phyloP scores from a whole-genome alignment of 2,329 filamentous ascomycete species.

The Lasiodiplodia gonubiensis region DNA sequence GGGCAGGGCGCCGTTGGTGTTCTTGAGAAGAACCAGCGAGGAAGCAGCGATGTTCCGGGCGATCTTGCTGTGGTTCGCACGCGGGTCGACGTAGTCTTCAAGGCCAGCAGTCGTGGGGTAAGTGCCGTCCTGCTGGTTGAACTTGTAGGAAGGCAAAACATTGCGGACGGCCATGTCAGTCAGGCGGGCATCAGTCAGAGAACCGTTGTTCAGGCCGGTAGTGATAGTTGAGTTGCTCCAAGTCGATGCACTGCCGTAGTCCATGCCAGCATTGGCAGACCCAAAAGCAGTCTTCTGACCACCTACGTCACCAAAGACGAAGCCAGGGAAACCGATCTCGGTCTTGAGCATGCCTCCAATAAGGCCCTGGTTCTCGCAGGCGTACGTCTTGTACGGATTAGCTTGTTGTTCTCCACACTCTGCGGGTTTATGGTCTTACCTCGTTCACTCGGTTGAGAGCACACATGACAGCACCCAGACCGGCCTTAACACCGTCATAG shows the following conservation, averaged over 20 bases:
- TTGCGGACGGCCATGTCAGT: conserved; percentile 56
- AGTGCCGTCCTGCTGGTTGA: conserved; percentile 51
- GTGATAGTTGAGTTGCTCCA: conserved; percentile 42
- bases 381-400: conserved; percentile 43
- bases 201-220: conserved; percentile 48
- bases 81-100: conserved; percentile 35
- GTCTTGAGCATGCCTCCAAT: conserved; percentile 54
- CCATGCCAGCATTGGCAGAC: conserved; percentile 39
- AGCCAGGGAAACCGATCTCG: conserved; percentile 52
- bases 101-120: conserved; percentile 46
- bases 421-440: background rate
- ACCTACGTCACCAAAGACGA: conserved; percentile 34
- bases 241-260: conserved; percentile 29
- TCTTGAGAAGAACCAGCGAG: conserved; percentile 55
- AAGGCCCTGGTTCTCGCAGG: conserved; percentile 53
- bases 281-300: conserved; percentile 39
- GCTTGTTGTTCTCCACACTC: background rate
- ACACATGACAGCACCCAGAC: conserved; percentile 79
- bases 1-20: conserved; percentile 56
- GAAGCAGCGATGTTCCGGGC: conserved; percentile 50
- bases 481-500: conserved; percentile 73
- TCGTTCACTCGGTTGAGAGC: conserved; percentile 62
- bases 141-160: conserved; percentile 53
- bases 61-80: conserved; percentile 41
- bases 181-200: conserved; percentile 47